Percentiles rank a stretch among this genome's conserved stretches.
phyloP scores from a whole-genome alignment of 2,329 filamentous ascomycete species.

The Epichloe uncinata region DNA sequence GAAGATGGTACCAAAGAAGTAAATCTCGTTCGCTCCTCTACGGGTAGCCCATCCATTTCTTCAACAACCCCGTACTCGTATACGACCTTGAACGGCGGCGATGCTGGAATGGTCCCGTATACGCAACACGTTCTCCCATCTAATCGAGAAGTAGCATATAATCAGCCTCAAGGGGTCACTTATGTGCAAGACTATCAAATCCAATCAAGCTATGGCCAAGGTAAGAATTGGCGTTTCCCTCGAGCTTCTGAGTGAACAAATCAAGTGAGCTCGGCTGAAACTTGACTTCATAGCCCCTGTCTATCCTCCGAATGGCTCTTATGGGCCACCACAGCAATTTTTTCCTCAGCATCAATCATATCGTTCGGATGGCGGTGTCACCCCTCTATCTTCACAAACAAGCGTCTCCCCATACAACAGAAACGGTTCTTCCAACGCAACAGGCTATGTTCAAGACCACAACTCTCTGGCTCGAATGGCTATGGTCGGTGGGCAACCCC shows the following conservation, averaged over 20 bases:
- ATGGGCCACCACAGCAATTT: constrained; percentile 24
- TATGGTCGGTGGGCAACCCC: constrained; percentile 36
- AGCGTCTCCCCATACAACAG: constrained; percentile 15
- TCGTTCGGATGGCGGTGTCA: constrained; percentile 14
- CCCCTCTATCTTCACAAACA: constrained; percentile 15
- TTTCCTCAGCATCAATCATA: constrained; percentile 21
- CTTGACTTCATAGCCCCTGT: constrained; percentile 8
- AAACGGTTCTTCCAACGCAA: constrained; percentile 11
- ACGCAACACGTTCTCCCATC: constrained; percentile 24
- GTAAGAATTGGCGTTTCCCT: constrained; percentile 10
- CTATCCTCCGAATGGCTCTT: constrained; percentile 20
- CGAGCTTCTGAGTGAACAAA: background rate
- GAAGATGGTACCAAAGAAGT: constrained; percentile 52
- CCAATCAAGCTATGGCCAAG: constrained; percentile 19
- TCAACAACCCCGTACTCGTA: constrained; percentile 71
- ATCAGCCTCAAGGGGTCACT: constrained; percentile 14
- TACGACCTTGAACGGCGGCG: constrained; percentile 29
- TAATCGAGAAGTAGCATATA: constrained; percentile 23
- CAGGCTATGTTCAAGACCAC: constrained; percentile 19
- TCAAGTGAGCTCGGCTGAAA: background rate
- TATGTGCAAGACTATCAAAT: constrained; percentile 22
- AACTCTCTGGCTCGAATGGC: constrained; percentile 20
- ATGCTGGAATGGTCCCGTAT: constrained; percentile 15
- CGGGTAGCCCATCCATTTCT: constrained; percentile 63
- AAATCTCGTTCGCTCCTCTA: constrained; percentile 50